Percentiles rank a stretch among this genome's conserved stretches.
Evolutionary conservation across 164 flowering plant species (phyloP).

Genomic region (Stephania cephalantha): DNA sequence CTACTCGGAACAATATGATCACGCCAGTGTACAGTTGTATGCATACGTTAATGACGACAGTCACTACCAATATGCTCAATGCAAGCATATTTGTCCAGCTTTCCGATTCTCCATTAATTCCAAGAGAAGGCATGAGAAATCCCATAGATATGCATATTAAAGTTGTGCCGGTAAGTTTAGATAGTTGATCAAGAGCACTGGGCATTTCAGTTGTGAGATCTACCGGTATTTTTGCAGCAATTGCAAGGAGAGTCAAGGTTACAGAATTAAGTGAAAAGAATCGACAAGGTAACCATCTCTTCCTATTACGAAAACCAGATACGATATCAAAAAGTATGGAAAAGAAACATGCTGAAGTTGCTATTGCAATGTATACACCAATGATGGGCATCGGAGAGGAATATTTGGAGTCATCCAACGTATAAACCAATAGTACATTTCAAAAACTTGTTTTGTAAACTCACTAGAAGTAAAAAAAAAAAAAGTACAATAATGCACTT

Average conservation of each 20-base stretch:
- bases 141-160: not conserved
- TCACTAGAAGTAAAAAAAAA: too few species aligned
- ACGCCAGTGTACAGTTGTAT: not conserved
- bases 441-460: too few species aligned
- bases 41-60: not conserved
- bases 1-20: not conserved
- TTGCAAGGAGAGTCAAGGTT: too few species aligned
- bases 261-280: too few species aligned
- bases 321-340: not conserved
- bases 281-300: too few species aligned
- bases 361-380: not conserved
- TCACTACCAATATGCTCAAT: slow-evolving; percentile 3
- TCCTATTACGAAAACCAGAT: too few species aligned
- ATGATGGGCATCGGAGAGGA: not conserved
- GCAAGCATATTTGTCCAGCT: not conserved
- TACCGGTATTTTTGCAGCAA: not conserved
- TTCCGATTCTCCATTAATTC: not conserved
- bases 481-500: too few species aligned
- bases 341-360: not conserved
- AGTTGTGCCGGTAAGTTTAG: not conserved
- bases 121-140: not conserved
- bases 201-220: not conserved
- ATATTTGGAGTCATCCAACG: not conserved
- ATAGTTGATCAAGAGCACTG: not conserved
- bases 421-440: too few species aligned